Evolutionary conservation across 345 rosid genomes (phyloP), one percentile per base, ranked within the genome.

Genomic region (Syzygium aromaticum): DNA sequence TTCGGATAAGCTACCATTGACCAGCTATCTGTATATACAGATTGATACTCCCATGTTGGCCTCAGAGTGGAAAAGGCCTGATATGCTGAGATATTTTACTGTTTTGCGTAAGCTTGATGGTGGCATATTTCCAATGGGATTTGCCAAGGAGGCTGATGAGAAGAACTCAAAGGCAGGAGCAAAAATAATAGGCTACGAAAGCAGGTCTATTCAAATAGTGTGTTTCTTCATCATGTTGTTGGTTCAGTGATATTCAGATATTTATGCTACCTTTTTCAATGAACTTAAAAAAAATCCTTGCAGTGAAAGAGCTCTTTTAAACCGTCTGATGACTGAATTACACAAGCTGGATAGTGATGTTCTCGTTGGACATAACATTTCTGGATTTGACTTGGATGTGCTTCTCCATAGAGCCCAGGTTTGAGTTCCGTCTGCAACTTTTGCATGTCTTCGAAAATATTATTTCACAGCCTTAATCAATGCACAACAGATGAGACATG

Each of bases 351-450:
- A 98, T 87, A 95, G 95, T 51, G 99, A 98, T 93, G 93, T 98
- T 94, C 96, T 98, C 85, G 95, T 96, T 84, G 99, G 99, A 51
- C 99, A 98, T 92, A 98, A 98, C 89, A 91, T 96, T 93, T 98
- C 99, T 90, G 98, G 99, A 84, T 98, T 95, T 94, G 99, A 98
- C 92, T 93, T 98, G 90, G 98, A 96, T 90, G 96, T 98, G 89
- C 97, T 98, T 89, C 96, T 98, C 54, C 97, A 96, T 85, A 94
- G 99, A 93, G 92, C 96, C 64, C 98, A 96, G 98, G 99, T 95
- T 85, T 80, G 91, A 84, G 80, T 59, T 85, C 59, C 54, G 21
- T 56, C 33, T 38, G 51, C 30, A n/a, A 54, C 22, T 80, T 77
- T 77, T 51, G n/a, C 57, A 38, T 13, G 51, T 30, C 46, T 16